These are phyloP conservation scores for Macaranga tanarius DNA, from an alignment of 441 rosid genomes.

Conservation along the genomic window DNA sequence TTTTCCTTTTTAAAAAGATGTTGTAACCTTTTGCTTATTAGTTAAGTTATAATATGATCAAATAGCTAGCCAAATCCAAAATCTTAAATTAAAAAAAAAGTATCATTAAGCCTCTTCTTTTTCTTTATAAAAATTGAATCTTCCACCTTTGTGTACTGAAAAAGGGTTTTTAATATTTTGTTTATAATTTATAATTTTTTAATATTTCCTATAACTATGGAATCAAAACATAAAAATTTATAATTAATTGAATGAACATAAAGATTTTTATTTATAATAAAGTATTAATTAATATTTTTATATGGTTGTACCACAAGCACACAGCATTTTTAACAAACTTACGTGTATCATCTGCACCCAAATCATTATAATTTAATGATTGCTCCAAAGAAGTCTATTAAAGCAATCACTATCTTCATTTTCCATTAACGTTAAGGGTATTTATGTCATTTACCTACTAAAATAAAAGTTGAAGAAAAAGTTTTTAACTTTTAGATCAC, in stretches of 20 bases:
- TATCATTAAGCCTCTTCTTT: too few relatives aligned
- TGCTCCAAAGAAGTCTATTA: neutral
- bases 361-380: neutral
- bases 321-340: neutral
- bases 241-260: too few relatives aligned
- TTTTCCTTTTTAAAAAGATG: neutral
- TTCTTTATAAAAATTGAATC: too few relatives aligned
- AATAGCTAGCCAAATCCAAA: neutral
- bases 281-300: too few relatives aligned
- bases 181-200: too few relatives aligned
- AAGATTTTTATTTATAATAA: too few relatives aligned
- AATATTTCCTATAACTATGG: too few relatives aligned
- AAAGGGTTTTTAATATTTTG: too few relatives aligned
- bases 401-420: neutral
- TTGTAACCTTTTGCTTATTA: neutral
- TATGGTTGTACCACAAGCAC: too few relatives aligned
- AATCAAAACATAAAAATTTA: too few relatives aligned
- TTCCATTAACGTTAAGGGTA: neutral
- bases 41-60: neutral
- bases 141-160: too few relatives aligned
- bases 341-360: neutral
- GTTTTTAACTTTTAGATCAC: neutral
- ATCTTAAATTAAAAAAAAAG: too few relatives aligned
- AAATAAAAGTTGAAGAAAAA: neutral
- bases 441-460: neutral